Percentiles rank a stretch among this genome's conserved stretches.
Conservation (phyloP, 352 stramenopile species). For the Phytopythium litorale region DNA sequence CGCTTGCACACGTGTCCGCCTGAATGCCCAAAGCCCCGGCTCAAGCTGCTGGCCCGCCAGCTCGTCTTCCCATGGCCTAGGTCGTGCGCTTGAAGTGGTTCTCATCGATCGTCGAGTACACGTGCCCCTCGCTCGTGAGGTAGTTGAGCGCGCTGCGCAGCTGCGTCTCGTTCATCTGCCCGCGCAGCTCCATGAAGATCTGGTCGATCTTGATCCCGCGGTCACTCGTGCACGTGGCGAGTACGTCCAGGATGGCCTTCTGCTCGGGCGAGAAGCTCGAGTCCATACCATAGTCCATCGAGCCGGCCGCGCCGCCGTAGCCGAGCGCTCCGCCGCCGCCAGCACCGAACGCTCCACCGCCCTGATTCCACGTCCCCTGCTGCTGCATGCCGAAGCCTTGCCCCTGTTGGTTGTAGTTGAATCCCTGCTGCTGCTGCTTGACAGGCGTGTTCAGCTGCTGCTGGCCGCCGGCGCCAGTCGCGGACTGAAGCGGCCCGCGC, state of each 20-base stretch:
- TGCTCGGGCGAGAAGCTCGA: constrained; percentile 74
- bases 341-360: constrained; percentile 4
- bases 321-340: constrained; percentile 10
- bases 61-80: constrained; percentile 19
- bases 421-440: constrained; percentile 18
- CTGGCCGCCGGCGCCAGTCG: constrained; percentile 1
- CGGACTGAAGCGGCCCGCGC: constrained; percentile 42
- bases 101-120: constrained; percentile 92
- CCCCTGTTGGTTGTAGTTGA: constrained; percentile 19
- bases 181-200: constrained; percentile 58
- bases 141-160: constrained; percentile 70
- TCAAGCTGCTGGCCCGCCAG: no score
- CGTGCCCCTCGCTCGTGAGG: constrained; percentile 84
- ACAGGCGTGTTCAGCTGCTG: constrained; percentile 30
- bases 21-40: neutral
- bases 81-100: constrained; percentile 88
- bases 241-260: constrained; percentile 74
- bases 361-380: constrained; percentile 29
- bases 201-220: constrained; percentile 79
- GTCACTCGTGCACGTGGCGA: constrained; percentile 68
- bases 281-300: constrained; percentile 70
- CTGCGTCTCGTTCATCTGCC: constrained; percentile 62
- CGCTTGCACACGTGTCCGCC: neutral
- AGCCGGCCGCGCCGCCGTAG: neutral
- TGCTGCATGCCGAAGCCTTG: constrained; percentile 16